These are phyloP conservation scores for Tricholoma sp. DNA, from an alignment of 768 basidiomycete genomes.

Conservation along the genomic window DNA sequence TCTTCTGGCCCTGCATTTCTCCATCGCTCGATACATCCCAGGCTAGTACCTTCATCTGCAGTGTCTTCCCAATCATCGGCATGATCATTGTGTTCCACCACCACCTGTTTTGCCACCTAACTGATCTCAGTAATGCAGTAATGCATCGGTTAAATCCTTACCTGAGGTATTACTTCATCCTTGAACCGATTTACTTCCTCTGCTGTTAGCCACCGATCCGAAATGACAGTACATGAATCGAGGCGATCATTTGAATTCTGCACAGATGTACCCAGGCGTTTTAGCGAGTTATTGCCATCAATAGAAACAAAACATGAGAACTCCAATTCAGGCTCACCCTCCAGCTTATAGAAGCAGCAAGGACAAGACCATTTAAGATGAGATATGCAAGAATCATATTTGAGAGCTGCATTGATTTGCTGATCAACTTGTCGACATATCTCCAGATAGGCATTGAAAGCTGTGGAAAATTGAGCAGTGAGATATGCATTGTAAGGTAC, in stretches of 20 bases:
- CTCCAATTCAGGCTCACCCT: too few species aligned
- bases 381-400: neutral
- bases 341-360: too few species aligned
- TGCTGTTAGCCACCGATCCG: neutral
- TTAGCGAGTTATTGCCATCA: too few species aligned
- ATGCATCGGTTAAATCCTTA: neutral
- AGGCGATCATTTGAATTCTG: too few species aligned
- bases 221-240: neutral
- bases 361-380: neutral
- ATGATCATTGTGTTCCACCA: neutral
- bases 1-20: slow-evolving; percentile 1
- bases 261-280: neutral
- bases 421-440: too few species aligned
- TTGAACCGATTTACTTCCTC: too few species aligned
- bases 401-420: neutral
- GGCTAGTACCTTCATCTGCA: too few species aligned
- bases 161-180: neutral
- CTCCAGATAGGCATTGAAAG: too few species aligned
- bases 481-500: slow-evolving; percentile 2
- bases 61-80: neutral
- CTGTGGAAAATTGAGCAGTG: neutral
- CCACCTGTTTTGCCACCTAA: too few species aligned
- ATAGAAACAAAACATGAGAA: too few species aligned
- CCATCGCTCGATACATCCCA: neutral
- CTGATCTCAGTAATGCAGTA: too few species aligned